Percentiles rank a stretch among this genome's conserved stretches.
Evolutionary conservation across 164 flowering plant genomes (phyloP).

Genomic region (Platanus orientalis): DNA sequence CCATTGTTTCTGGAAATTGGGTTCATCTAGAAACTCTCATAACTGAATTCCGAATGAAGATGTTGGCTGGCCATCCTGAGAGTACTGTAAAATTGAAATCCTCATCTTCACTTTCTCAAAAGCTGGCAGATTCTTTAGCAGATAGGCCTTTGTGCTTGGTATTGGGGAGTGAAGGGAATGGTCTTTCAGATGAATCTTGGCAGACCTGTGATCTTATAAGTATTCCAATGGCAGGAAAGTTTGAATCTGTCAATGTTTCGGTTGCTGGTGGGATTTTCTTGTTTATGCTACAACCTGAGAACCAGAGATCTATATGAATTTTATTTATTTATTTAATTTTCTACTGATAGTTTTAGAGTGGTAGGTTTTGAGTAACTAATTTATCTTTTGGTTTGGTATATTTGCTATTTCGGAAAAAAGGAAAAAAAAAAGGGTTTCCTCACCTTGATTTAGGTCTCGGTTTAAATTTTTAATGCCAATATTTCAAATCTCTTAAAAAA

Average conservation of each 20-base stretch:
- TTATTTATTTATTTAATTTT: neutral
- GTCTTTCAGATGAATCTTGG: constrained; percentile 63
- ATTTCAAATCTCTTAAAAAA: too few species aligned
- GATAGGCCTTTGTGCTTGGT: constrained; percentile 57
- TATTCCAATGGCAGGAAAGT: constrained; percentile 80
- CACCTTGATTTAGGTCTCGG: too few species aligned
- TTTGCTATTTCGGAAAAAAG: too few species aligned
- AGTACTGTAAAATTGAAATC: constrained; percentile 12
- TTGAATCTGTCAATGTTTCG: constrained; percentile 92
- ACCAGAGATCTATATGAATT: constrained; percentile 11
- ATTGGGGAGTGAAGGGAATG: constrained; percentile 87
- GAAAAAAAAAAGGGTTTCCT: too few species aligned
- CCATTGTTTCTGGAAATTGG: constrained; percentile 79
- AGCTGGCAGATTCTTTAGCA: constrained; percentile 38
- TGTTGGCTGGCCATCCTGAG: constrained; percentile 77
- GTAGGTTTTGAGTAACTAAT: too few species aligned
- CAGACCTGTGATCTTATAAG: constrained; percentile 60
- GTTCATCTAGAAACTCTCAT: constrained; percentile 44
- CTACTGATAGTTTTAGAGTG: too few species aligned
- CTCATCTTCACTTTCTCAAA: constrained; percentile 37
- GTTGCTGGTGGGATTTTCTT: constrained; percentile 96
- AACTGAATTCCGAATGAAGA: constrained; percentile 47
- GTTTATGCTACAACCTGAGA: constrained; percentile 50
- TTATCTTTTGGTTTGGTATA: too few species aligned
- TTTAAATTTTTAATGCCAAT: too few species aligned